Conservation (phyloP, 2,329 filamentous ascomycete genomes). For the Xylariaceae sp. region DNA sequence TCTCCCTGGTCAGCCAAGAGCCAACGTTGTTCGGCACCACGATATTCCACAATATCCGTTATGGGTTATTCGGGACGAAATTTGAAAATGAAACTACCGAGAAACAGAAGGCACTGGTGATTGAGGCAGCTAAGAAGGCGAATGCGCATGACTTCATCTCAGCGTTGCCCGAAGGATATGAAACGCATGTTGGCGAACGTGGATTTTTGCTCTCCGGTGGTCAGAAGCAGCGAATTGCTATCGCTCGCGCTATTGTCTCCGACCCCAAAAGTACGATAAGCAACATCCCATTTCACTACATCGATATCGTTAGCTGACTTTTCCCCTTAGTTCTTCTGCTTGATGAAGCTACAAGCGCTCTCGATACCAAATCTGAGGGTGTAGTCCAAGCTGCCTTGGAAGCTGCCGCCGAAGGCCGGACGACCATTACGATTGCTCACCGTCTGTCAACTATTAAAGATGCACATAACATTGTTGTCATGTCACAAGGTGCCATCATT, state of each 20-base stretch:
- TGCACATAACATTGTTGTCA: slow-evolving; percentile 95
- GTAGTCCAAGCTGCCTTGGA: slow-evolving; percentile 94
- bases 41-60: slow-evolving; percentile 88
- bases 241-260: slow-evolving; percentile 87
- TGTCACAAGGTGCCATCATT: slow-evolving; percentile 83
- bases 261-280: slow-evolving; percentile 73
- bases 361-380: slow-evolving; percentile 94
- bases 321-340: slow-evolving; percentile 72
- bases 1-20: slow-evolving; percentile 92
- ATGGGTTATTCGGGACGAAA: slow-evolving; percentile 85
- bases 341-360: slow-evolving; percentile 91
- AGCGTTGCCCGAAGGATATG: slow-evolving; percentile 82
- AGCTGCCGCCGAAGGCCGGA: slow-evolving; percentile 82
- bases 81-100: slow-evolving; percentile 73
- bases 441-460: slow-evolving; percentile 92
- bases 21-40: slow-evolving; percentile 89
- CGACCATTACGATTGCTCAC: slow-evolving; percentile 96
- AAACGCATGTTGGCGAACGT: slow-evolving; percentile 94
- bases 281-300: neutral
- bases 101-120: slow-evolving; percentile 72
- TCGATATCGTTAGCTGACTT: slow-evolving; percentile 6
- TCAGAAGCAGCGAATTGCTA: slow-evolving; percentile 96
- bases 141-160: slow-evolving; percentile 94
- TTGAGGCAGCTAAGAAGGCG: slow-evolving; percentile 84
- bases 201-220: slow-evolving; percentile 93